These are phyloP conservation scores for Oldenlandia corymbosa DNA, from an alignment of 257 asterid genomes.

Conservation along the genomic window DNA sequence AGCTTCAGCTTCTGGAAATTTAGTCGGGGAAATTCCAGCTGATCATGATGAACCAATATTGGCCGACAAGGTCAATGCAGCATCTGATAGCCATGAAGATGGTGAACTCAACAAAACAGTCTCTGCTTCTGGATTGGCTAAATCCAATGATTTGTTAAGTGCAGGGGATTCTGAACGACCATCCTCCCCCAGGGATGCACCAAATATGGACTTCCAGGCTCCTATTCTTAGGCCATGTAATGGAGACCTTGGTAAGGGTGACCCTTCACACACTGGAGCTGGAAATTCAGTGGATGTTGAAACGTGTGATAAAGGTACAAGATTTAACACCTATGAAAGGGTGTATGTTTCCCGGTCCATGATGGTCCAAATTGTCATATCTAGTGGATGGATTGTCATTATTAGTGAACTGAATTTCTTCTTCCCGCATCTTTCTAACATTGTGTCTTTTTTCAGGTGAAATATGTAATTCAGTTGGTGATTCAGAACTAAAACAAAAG, in stretches of 20 bases:
- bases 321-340: conserved; percentile 30
- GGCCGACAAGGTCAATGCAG: conserved; percentile 27
- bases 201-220: conserved; percentile 33
- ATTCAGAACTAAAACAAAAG: conserved; percentile 26
- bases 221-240: conserved; percentile 50
- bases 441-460: conserved; percentile 28
- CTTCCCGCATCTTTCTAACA: background rate
- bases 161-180: conserved; percentile 25
- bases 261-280: conserved; percentile 25
- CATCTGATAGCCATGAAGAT: conserved; percentile 31
- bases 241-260: conserved; percentile 36
- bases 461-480: conserved; percentile 22
- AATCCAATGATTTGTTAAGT: conserved; percentile 19
- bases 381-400: conserved; percentile 45
- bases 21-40: conserved; percentile 26
- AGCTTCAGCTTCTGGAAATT: conserved; percentile 31
- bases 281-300: conserved; percentile 30
- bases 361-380: conserved; percentile 42
- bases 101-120: too few species aligned
- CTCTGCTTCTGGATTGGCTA: too few species aligned
- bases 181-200: conserved; percentile 19
- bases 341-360: conserved; percentile 26
- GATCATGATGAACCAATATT: conserved; percentile 22
- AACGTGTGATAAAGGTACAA: conserved; percentile 30
- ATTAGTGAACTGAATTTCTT: background rate